phyloP scores from a whole-genome alignment of 1,139 yeast genomes.

The Arxiozyma telluris region DNA sequence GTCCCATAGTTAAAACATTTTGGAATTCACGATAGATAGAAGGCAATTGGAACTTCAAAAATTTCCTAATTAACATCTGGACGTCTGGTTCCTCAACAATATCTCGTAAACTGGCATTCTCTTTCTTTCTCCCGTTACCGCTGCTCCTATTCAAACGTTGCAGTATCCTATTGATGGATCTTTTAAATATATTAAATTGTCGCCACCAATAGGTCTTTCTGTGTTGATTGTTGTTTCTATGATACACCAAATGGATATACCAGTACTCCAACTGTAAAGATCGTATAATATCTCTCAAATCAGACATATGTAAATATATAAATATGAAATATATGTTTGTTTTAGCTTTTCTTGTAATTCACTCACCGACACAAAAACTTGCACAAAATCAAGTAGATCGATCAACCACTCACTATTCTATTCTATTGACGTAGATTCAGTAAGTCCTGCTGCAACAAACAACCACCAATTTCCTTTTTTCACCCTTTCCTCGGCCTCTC shows the following conservation, averaged over 20 bases:
- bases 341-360: no score
- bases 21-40: constrained; percentile 49
- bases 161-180: constrained; percentile 31
- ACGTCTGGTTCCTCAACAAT: constrained; percentile 2
- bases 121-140: neutral
- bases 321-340: no score
- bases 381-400: no score
- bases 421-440: no score
- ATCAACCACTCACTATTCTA: no score
- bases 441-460: no score
- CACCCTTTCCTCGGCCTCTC: no score
- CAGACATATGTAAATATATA: neutral
- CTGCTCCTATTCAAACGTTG: constrained; percentile 35
- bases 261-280: constrained; percentile 40
- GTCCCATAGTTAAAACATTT: constrained; percentile 65
- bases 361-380: no score
- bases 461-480: no score
- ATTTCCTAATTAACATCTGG: constrained; percentile 5
- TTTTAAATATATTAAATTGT: constrained; percentile 52
- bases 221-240: constrained; percentile 71
- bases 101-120: constrained; percentile 16
- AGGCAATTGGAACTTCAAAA: neutral
- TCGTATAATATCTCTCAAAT: neutral
- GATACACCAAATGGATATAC: constrained; percentile 53
- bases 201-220: constrained; percentile 72